Evolutionary conservation across 2,329 filamentous ascomycete species (phyloP).

Genomic region (Drechslerella dactyloides): DNA sequence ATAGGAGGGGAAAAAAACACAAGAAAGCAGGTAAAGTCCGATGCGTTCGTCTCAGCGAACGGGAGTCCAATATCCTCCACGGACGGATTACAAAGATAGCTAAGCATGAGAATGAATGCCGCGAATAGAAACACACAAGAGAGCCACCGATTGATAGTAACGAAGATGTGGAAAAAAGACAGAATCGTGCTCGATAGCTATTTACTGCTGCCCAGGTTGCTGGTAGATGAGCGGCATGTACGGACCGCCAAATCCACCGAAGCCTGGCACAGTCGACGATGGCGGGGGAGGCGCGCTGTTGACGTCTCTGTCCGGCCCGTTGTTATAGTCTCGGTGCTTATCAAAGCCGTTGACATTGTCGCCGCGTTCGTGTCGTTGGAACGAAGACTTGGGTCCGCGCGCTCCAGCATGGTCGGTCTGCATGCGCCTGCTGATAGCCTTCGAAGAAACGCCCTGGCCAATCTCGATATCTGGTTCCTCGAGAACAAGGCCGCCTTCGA

Average conservation of each 20-base stretch:
- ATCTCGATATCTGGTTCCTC: constrained; percentile 99
- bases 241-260: constrained; percentile 32
- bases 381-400: constrained; percentile 67
- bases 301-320: constrained; percentile 40
- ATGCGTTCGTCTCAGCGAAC: constrained; percentile 22
- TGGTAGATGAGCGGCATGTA: constrained; percentile 48
- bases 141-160: neutral
- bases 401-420: constrained; percentile 71
- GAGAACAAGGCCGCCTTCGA: constrained; percentile 83
- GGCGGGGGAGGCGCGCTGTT: constrained; percentile 18
- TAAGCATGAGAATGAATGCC: neutral
- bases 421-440: constrained; percentile 66
- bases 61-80: neutral
- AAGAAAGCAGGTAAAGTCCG: constrained; percentile 21
- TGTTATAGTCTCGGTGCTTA: constrained; percentile 31
- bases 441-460: constrained; percentile 93
- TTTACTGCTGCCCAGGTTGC: constrained; percentile 43
- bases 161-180: neutral
- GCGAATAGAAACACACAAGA: neutral
- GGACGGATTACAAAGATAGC: neutral
- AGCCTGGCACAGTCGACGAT: constrained; percentile 30
- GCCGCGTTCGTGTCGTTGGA: constrained; percentile 41
- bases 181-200: neutral
- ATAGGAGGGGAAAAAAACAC: constrained; percentile 1
- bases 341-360: constrained; percentile 42